These are phyloP conservation scores for Mytilinidion resinicola DNA, from an alignment of 495 filamentous ascomycete species.

Conservation along the genomic window DNA sequence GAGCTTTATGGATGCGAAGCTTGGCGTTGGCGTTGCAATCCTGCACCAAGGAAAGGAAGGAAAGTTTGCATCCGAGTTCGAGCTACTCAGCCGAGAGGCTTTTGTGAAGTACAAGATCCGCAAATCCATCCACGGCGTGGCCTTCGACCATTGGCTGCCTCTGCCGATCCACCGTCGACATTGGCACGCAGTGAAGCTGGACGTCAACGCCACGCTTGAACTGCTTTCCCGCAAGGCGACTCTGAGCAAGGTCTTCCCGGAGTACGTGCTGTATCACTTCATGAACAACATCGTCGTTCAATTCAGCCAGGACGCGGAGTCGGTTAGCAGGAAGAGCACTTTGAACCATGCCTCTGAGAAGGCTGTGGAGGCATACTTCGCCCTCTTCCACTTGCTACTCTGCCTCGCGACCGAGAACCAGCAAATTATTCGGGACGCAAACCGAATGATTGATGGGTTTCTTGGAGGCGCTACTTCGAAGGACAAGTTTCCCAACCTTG, in stretches of 20 bases:
- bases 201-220: constrained; percentile 21
- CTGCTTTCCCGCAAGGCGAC: constrained; percentile 18
- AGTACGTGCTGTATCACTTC: constrained; percentile 43
- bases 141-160: constrained; percentile 43
- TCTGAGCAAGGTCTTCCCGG: constrained; percentile 6
- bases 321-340: constrained; percentile 31
- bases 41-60: neutral
- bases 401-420: constrained; percentile 31
- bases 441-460: constrained; percentile 35
- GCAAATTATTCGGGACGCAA: constrained; percentile 17
- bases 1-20: constrained; percentile 34
- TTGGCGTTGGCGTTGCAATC: constrained; percentile 44
- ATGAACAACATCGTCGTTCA: constrained; percentile 49
- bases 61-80: constrained; percentile 42
- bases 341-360: constrained; percentile 47
- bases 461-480: constrained; percentile 38
- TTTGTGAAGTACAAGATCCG: constrained; percentile 32
- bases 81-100: constrained; percentile 42
- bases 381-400: constrained; percentile 48
- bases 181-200: constrained; percentile 36
- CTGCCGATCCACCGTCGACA: constrained; percentile 44
- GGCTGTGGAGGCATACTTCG: constrained; percentile 49
- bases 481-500: constrained; percentile 42
- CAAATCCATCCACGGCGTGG: constrained; percentile 38
- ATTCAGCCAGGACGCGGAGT: constrained; percentile 36